Base-by-base conservation (phyloP, 495 filamentous ascomycete species). In the Clavariopsis aquatica region DNA sequence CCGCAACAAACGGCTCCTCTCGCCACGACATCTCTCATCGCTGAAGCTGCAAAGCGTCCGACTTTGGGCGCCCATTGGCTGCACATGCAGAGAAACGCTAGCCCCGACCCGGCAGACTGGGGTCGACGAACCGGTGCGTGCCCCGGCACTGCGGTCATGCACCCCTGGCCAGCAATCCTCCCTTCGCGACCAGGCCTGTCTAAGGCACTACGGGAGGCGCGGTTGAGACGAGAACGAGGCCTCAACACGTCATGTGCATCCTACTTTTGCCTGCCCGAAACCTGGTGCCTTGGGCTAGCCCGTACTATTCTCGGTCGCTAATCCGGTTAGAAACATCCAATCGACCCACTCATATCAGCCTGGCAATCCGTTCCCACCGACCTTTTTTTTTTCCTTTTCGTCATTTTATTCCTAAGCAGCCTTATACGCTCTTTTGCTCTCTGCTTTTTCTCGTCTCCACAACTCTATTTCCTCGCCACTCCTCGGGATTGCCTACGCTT, bases 251-350 rank as follows among this genome's bases (percentile, higher is more conserved):
- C 63, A 66, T 66, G 63, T 60, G 63, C 45, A 24, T 31, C 34
- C 13, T 22, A 49, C 41, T 38, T 41, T 29, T 52, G 60, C 60
- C 52, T 55, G 59, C 24, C 29, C 20, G 13, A 22, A 19, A 15
- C 52, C 60, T 49, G 41, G 36, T 24, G 5, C 49, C 60, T 49
- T 57, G 24, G 60, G 15, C 23, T 36, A 20, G 28, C 26, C 38
- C 31, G 28, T 65, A 31, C 63, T 66, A 66, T 66, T 60, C 58
- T 60, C 49, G 60, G 62, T 49, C 54, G 28, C 36, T 46, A 53
- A 46, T 28, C 46, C 43, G 55, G 52, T 29, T 23, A 59, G 62
- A 65, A 65, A 59, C 54, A 59, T 49, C 45, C 38, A 46, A 8
- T 26, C 24, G 43, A 19, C 57, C 57, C 46, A 60, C 24, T 49